Percentiles rank a stretch among this genome's conserved stretches.
These are phyloP conservation scores for Pholiota microspora DNA, from an alignment of 768 basidiomycete genomes.

Conservation along the genomic window DNA sequence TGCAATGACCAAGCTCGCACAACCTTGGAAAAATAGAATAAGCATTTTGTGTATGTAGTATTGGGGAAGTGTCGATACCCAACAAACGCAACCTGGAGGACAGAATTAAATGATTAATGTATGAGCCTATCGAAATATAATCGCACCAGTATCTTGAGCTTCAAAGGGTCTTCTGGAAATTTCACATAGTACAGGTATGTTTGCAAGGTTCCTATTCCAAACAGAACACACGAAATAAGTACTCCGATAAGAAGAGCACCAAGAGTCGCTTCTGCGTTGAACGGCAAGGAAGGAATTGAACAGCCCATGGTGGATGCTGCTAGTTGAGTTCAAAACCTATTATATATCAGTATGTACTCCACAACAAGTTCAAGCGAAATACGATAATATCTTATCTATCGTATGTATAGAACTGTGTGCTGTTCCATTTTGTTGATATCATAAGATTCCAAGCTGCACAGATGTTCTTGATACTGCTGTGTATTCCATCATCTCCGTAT, in stretches of 20 bases:
- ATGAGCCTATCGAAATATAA: not conserved
- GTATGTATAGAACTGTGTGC: too few species aligned
- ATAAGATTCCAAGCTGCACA: too few species aligned
- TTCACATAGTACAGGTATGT: slow-evolving; percentile 5
- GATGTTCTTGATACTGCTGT: too few species aligned
- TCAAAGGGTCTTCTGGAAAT: not conserved
- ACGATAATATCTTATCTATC: too few species aligned
- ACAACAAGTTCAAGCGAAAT: too few species aligned
- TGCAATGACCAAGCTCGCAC: slow-evolving; percentile 4
- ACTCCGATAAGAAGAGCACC: slow-evolving; percentile 4
- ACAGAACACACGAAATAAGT: slow-evolving; percentile 6
- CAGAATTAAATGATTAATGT: not conserved
- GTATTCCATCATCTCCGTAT: too few species aligned
- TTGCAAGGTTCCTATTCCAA: slow-evolving; percentile 10
- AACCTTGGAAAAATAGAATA: not conserved
- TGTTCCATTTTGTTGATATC: too few species aligned
- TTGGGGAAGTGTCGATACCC: not conserved
- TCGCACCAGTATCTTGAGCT: slow-evolving; percentile 4
- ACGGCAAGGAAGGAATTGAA: too few species aligned
- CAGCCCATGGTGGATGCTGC: too few species aligned
- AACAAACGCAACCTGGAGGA: slow-evolving; percentile 1
- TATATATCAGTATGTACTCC: too few species aligned
- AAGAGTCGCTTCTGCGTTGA: not conserved
- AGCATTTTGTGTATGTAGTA: not conserved
- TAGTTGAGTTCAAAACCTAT: too few species aligned